Evolutionary conservation across 2,329 filamentous ascomycete species (phyloP), one percentile per base, ranked within the genome.

Genomic region (Trichophyton schoenleinii): DNA sequence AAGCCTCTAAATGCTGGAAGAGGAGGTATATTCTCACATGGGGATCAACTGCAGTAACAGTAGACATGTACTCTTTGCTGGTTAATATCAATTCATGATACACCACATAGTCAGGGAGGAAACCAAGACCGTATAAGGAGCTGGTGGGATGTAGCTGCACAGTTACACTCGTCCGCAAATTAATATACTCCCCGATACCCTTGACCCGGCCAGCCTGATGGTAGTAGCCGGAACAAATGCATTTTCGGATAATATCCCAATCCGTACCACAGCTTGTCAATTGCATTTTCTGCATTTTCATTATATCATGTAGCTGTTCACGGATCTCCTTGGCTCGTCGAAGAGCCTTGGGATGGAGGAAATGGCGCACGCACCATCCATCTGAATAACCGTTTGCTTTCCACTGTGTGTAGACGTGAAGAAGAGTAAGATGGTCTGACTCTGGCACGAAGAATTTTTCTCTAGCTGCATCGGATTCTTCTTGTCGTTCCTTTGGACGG

Each of bases 371-470:
- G 74, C 91, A 97, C 94, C 94, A 99, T 31, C 84, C 84, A 72
- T 99, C 94, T 1, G 87, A 91, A 73, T 86, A 87, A 1, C 90
- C 89, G 71, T 99, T 96, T 58, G 87, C 81, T 74, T 88, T 90
- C 94, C 94, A 99, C 71, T 96, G 92, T 6, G 87, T 87, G 75
- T 95, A 99, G 0, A 99, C 94, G 70, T 97, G 91, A 2, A 99
- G 83, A 49, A 96, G 88, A 0, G 94, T 99, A 46, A 99, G 79
- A 72, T 99, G 94, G 72, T 99, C 94, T 1, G 91, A 96, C 74
- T 99, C 94, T 31, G 94, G 91, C 6, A 99, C 94, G 76, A 96
- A 97, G 75, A 99, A 99, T 73, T 97, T 97, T 72, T 99, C 94
- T 31, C 92, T 85, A 38, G 94, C 91, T 0, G 91, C 86, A 69